A percentile compares a stretch with the other conserved stretches of the same genome.
phyloP scores from a whole-genome alignment of 2,329 filamentous ascomycete species.

The Penicillium sp. region DNA sequence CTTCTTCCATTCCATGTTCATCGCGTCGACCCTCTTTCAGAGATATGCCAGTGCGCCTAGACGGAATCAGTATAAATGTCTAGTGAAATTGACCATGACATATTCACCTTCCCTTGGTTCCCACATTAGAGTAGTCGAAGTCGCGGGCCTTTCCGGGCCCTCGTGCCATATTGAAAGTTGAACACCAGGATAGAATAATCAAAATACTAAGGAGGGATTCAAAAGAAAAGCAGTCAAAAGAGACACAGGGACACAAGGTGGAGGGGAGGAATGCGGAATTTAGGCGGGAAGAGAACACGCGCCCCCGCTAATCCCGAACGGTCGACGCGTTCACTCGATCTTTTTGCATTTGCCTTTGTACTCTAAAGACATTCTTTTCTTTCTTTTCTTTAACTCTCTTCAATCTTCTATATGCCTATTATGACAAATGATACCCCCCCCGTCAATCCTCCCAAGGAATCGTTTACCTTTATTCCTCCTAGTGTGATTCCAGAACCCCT shows the following conservation, averaged over 20 bases:
- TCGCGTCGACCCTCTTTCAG: slow-evolving; percentile 80
- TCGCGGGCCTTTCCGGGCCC: slow-evolving; percentile 45
- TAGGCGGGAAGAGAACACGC: slow-evolving; percentile 23
- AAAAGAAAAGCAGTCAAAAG: background rate
- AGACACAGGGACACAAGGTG: slow-evolving; percentile 6
- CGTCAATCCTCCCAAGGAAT: slow-evolving; percentile 34
- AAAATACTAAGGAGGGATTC: background rate
- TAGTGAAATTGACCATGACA: slow-evolving; percentile 4
- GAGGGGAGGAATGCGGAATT: slow-evolving; percentile 28
- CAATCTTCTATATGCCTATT: background rate
- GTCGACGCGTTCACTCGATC: slow-evolving; percentile 34
- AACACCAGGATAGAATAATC: slow-evolving; percentile 13
- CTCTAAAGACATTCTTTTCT: background rate
- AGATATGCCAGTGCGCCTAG: slow-evolving; percentile 84
- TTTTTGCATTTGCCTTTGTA: slow-evolving; percentile 5
- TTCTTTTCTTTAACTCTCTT: background rate
- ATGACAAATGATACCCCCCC: slow-evolving; percentile 35
- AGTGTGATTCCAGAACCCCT: slow-evolving; percentile 62
- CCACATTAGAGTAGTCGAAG: slow-evolving; percentile 50
- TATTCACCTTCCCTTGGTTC: slow-evolving; percentile 48
- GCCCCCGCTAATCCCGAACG: slow-evolving; percentile 37
- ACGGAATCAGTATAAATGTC: slow-evolving; percentile 15
- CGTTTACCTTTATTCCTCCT: slow-evolving; percentile 62
- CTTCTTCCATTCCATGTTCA: slow-evolving; percentile 86
- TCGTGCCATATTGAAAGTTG: slow-evolving; percentile 39